A percentile compares a stretch with the other conserved stretches of the same genome.
phyloP scores from a whole-genome alignment of 192 early-diverging fungal species.

The Coemansia sp. region DNA sequence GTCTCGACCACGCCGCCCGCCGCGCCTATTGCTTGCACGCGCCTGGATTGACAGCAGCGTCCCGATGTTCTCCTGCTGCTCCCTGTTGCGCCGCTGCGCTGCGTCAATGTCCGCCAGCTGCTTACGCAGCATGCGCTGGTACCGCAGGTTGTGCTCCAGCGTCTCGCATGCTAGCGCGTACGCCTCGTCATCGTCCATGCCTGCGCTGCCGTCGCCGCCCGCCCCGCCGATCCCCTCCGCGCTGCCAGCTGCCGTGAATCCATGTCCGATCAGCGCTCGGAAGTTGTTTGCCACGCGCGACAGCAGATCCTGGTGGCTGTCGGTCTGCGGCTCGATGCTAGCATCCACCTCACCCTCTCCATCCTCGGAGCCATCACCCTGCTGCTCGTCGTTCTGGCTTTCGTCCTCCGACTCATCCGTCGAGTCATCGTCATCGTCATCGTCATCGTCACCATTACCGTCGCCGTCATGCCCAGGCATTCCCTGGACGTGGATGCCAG shows the following conservation, averaged over 20 bases:
- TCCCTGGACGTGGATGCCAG: constrained; percentile 45
- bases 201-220: constrained; percentile 6
- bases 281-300: constrained; percentile 51
- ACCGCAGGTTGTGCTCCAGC: constrained; percentile 53
- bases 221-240: constrained; percentile 12
- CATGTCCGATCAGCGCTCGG: constrained; percentile 40
- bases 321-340: background rate
- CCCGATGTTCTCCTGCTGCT: constrained; percentile 42
- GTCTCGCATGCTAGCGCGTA: constrained; percentile 46
- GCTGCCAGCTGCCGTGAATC: constrained; percentile 21
- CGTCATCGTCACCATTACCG: constrained; percentile 20
- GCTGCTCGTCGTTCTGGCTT: background rate
- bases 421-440: constrained; percentile 15
- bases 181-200: constrained; percentile 38
- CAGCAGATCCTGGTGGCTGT: constrained; percentile 31
- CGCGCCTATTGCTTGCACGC: constrained; percentile 35
- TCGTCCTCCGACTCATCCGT: constrained; percentile 15
- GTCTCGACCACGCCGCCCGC: constrained; percentile 28
- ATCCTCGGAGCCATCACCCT: constrained; percentile 9
- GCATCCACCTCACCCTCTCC: background rate
- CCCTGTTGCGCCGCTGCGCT: constrained; percentile 51
- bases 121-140: constrained; percentile 40
- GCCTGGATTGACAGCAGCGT: constrained; percentile 46
- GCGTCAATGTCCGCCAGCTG: constrained; percentile 55
- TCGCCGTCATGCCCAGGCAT: constrained; percentile 30